These are phyloP conservation scores for Periconia sp. DNA, from an alignment of 2,329 filamentous ascomycete genomes.

Conservation along the genomic window DNA sequence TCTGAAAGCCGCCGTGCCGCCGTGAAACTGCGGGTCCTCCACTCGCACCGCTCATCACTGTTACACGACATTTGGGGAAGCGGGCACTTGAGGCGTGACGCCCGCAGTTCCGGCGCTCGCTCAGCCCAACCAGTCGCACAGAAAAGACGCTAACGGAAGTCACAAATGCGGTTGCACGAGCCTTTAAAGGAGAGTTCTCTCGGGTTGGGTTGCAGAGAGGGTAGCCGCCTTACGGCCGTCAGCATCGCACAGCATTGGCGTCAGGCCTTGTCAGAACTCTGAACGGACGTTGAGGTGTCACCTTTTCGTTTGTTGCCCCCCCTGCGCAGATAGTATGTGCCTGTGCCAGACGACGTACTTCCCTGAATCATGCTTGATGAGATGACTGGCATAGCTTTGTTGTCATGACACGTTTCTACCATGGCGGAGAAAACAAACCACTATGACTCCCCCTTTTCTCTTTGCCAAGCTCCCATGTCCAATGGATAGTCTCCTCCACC, in stretches of 20 bases:
- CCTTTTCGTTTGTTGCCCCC: neutral
- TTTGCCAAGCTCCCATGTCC: too few relatives aligned
- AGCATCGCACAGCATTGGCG: slow-evolving; percentile 6
- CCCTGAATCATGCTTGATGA: too few relatives aligned
- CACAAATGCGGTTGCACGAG: slow-evolving; percentile 3
- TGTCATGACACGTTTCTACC: too few relatives aligned
- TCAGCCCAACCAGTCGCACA: slow-evolving; percentile 4
- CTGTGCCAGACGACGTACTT: too few relatives aligned
- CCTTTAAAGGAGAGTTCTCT: neutral
- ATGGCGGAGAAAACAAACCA: too few relatives aligned
- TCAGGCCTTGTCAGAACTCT: slow-evolving; percentile 19
- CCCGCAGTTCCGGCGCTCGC: too few relatives aligned
- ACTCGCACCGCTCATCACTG: slow-evolving; percentile 5
- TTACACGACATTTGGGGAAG: slow-evolving; percentile 18
- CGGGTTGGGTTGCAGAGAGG: neutral
- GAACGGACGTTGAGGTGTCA: slow-evolving; percentile 22
- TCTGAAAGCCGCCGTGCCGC: too few relatives aligned
- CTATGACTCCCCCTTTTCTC: too few relatives aligned
- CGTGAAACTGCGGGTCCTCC: too few relatives aligned
- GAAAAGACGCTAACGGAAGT: neutral
- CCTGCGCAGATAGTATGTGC: too few relatives aligned
- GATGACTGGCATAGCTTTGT: too few relatives aligned
- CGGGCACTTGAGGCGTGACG: slow-evolving; percentile 1
- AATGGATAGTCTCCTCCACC: too few relatives aligned
- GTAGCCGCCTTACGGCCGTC: neutral